Base-by-base conservation (phyloP, 2,329 filamentous ascomycete genomes). In the Penicillium sp. region DNA sequence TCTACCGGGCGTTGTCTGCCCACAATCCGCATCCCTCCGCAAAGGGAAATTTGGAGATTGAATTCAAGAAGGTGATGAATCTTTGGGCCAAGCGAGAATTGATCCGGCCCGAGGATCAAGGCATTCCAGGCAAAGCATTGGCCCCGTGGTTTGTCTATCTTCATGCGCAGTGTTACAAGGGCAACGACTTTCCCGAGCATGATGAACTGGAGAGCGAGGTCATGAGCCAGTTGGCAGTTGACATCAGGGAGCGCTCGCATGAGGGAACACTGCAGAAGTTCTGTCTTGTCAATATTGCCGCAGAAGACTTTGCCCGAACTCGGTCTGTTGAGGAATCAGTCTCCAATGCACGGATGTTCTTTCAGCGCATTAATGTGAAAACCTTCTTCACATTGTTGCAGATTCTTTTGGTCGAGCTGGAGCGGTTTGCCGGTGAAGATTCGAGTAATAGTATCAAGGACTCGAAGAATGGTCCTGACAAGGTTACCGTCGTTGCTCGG, bases 181-280 rank as follows among this genome's bases (percentile, higher is more conserved):
- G 92, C 35, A 83, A 89, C 61, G 84, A 87, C 48, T 93, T 95
- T 69, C 79, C 86, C 0, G 87, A 89, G 63, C 90, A 93, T 65
- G 85, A 89, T 57, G 93, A 96, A 73, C 81, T 97, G 30, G 93
- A 97, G 76, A 87, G 87, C 60, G 92, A 97, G 74, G 90, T 98
- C 13, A 82, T 97, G 62, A 88, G 89, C 68, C 89, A 93, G 53
- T 80, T 97, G 40, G 85, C 88, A 52, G 85, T 90, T 66, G 86
- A 91, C 33, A 80, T 95, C 30, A 92, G 90, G 72, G 86, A 88
- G 63, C 83, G 87, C 10, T 83, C 85, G 1, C 82, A 89, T 52
- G 85, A 88, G 48, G 83, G 83, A 13, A 84, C 86, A 13, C 75
- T 97, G 30, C 84, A 91, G 64, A 95, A 93, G 73, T 89, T 97